Evolutionary conservation across 139 green algal species (phyloP).

Genomic region (Microglena sp.): DNA sequence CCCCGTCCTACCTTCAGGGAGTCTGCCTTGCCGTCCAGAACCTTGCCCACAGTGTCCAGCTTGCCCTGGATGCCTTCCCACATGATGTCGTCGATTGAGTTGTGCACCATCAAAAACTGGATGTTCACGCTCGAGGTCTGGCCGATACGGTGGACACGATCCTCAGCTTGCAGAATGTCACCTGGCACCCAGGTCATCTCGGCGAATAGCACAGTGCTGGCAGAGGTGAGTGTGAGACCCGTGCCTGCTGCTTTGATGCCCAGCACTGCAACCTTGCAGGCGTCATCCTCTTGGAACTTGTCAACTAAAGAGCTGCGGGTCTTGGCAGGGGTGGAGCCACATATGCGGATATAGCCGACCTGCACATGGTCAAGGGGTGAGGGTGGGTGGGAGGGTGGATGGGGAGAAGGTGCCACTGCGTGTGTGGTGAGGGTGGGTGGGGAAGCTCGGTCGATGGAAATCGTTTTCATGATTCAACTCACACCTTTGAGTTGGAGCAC

Average conservation of each 20-base stretch:
- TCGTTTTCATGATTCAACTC: no score
- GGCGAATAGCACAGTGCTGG: conserved; percentile 34
- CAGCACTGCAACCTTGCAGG: conserved; percentile 52
- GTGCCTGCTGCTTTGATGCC: conserved; percentile 65
- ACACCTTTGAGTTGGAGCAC: no score
- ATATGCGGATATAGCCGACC: conserved; percentile 72
- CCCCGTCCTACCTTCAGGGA: conserved; percentile 22
- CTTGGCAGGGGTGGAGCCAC: conserved; percentile 46
- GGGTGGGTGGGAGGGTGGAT: no score
- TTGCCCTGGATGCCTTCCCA: conserved; percentile 51
- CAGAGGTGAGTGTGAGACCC: conserved; percentile 70
- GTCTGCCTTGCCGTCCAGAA: conserved; percentile 44
- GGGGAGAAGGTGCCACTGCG: no score
- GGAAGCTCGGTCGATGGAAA: no score
- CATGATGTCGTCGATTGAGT: conserved; percentile 84
- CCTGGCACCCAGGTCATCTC: conserved; percentile 50
- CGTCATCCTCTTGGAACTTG: conserved; percentile 41
- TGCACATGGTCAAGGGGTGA: no score
- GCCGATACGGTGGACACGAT: conserved; percentile 56
- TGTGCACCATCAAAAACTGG: conserved; percentile 58
- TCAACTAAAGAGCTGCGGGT: conserved; percentile 38
- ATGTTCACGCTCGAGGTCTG: conserved; percentile 58
- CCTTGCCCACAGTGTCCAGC: conserved; percentile 64
- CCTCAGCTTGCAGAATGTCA: conserved; percentile 66
- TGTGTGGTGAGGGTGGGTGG: no score